Evolutionary conservation across 2,329 filamentous ascomycete species (phyloP), one percentile per base, ranked within the genome.

Genomic region (Aureobasidium leucospermi): DNA sequence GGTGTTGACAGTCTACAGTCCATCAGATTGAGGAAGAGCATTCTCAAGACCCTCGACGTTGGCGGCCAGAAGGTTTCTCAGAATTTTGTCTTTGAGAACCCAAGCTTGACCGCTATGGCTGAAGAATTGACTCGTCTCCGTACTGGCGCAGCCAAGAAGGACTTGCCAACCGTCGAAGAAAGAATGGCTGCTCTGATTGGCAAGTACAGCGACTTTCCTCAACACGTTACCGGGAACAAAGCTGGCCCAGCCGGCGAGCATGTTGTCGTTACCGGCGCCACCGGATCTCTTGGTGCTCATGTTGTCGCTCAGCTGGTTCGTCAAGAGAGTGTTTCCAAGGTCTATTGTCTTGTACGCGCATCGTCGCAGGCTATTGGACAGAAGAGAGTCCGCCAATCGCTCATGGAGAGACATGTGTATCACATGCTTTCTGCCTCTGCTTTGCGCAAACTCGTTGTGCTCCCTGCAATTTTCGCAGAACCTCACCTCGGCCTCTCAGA

Each of bases 281-380:
- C 85, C 0, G 85, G 85, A 1, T 84, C 83, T 1, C 73, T 87
- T 0, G 85, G 85, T 2, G 75, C 80, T 0, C 83, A 86, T 62
- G 71, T 84, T 1, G 74, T 82, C 2, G 61, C 67, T 0, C 65
- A 69, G 31, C 61, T 73, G 7, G 62, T 69, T 45, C 16, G n/a
- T 6, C 60, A 63, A 6, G 47, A 64, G 11, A 59, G 61, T 34
- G 65, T 68, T 4, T 57, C 60, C 7, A 70, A 67, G 2, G 70
- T 81, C 1, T 81, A 79, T 69, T 79, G 76, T 60, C 74, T 82
- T 4, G 77, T 82, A 5, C 75, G 81, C 23, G 78, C 78, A 0
- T 64, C 69, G 0, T 68, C 67, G 11, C 63, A 69, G 0, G 60
- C 70, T 0, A 65, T 66, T 7, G 65, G 71, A 0, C 61, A 66